Percentiles rank a stretch among this genome's conserved stretches.
Conservation (phyloP, 2,329 filamentous ascomycete species). For the Alternaria solani region DNA sequence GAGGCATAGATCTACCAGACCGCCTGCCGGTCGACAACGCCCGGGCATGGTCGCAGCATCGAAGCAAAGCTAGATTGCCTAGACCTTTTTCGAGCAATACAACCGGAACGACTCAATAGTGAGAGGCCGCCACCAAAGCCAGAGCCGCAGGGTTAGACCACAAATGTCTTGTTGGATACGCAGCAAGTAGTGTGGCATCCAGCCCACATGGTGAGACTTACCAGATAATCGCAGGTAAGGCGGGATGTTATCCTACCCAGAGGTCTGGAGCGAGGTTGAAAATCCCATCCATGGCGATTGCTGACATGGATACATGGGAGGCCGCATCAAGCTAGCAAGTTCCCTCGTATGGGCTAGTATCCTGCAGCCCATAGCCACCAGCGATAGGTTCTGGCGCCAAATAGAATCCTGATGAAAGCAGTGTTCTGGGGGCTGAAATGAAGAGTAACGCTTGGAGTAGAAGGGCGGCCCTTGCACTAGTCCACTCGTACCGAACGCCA, state of each 20-base stretch:
- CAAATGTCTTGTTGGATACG: conserved; percentile 25
- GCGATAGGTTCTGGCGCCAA: conserved; percentile 17
- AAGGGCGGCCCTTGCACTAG: conserved; percentile 12
- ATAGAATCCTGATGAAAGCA: conserved; percentile 23
- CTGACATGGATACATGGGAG: conserved; percentile 33
- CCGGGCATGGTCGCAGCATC: conserved; percentile 24
- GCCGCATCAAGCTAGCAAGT: conserved; percentile 37
- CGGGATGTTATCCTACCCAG: conserved; percentile 23
- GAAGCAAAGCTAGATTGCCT: conserved; percentile 28
- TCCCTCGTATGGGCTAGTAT: conserved; percentile 23
- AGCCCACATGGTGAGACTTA: conserved; percentile 29
- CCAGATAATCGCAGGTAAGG: conserved; percentile 20
- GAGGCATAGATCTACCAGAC: conserved; percentile 26
- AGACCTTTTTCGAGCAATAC: conserved; percentile 27
- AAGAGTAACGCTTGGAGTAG: conserved; percentile 14
- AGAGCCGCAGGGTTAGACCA: conserved; percentile 28
- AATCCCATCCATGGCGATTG: conserved; percentile 31
- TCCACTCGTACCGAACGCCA: not conserved
- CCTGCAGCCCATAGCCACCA: conserved; percentile 28
- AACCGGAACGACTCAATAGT: conserved; percentile 25
- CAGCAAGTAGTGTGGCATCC: conserved; percentile 36
- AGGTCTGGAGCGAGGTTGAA: conserved; percentile 32
- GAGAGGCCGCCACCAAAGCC: conserved; percentile 21
- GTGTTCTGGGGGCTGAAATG: conserved; percentile 32
- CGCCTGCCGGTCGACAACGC: conserved; percentile 18